A percentile compares a stretch with the other conserved stretches of the same genome.
These are phyloP conservation scores for Ceratocystis alfenasii DNA, from an alignment of 2,329 filamentous ascomycete species.

Conservation along the genomic window DNA sequence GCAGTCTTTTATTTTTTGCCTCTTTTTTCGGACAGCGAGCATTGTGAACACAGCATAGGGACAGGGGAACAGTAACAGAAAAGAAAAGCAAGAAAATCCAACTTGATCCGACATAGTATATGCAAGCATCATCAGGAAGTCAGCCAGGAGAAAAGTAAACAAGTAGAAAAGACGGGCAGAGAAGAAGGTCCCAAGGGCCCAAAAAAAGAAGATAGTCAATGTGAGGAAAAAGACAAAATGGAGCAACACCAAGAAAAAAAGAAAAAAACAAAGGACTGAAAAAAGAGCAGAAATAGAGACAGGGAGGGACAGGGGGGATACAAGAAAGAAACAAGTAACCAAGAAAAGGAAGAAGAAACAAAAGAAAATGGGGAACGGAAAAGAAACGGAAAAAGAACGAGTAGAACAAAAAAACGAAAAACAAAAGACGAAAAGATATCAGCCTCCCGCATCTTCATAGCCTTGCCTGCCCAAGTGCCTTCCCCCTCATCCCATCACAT, in stretches of 20 bases:
- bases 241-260: not conserved
- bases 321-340: constrained; percentile 5
- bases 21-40: not conserved
- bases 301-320: not conserved
- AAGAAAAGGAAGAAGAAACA: constrained; percentile 12
- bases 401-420: not conserved
- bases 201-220: not conserved
- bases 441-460: constrained; percentile 7
- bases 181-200: not conserved
- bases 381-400: constrained; percentile 12
- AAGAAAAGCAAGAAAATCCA: too few species aligned
- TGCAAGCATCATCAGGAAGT: too few species aligned
- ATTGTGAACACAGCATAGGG: not conserved
- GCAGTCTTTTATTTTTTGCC: not conserved
- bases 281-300: not conserved
- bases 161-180: not conserved
- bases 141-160: too few species aligned
- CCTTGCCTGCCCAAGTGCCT: not conserved
- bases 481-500: not conserved
- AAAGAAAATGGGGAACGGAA: not conserved
- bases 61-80: not conserved
- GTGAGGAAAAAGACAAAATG: constrained; percentile 4
- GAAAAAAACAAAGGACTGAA: constrained; percentile 7
- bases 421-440: constrained; percentile 13
- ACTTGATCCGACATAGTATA: too few species aligned